Evolutionary conservation across 208 protist genomes (phyloP).

Genomic region (Leishmania turanica): DNA sequence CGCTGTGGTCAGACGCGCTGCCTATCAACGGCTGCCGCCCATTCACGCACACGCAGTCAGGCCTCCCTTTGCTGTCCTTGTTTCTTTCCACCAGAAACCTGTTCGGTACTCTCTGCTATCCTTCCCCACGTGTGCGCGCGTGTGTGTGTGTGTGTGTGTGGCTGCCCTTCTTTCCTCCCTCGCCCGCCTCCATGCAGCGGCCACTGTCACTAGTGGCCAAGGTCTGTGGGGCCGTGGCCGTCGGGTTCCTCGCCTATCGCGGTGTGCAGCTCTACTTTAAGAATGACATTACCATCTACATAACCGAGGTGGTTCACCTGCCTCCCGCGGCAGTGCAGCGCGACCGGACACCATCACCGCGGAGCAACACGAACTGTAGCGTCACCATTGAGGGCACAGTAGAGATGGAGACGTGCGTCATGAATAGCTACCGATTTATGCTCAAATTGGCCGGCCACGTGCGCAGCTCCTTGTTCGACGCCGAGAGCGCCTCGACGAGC

Average conservation of each 20-base stretch:
- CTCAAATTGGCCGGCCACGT: constrained; percentile 67
- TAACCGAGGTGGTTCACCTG: constrained; percentile 81
- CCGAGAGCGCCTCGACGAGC: constrained; percentile 6
- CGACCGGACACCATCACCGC: not conserved
- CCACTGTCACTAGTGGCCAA: constrained; percentile 16
- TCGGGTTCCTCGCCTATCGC: constrained; percentile 46
- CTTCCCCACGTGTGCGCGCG: not conserved
- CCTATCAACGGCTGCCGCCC: not conserved
- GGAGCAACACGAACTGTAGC: constrained; percentile 1
- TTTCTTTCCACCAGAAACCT: too few species aligned
- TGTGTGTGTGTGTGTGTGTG: not conserved
- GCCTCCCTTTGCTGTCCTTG: too few species aligned
- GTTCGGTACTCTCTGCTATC: too few species aligned
- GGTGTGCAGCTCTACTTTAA: constrained; percentile 50
- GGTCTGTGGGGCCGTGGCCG: constrained; percentile 29
- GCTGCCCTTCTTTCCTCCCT: not conserved
- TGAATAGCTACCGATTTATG: constrained; percentile 80
- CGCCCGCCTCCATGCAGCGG: constrained; percentile 15
- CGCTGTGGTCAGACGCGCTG: not conserved
- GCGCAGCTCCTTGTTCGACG: constrained; percentile 25
- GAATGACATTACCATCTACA: constrained; percentile 75
- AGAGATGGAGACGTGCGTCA: constrained; percentile 68
- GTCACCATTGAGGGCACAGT: constrained; percentile 54
- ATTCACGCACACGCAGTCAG: not conserved
- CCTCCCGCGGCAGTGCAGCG: constrained; percentile 29